Evolutionary conservation across 176 grass and related monocot species (phyloP), one percentile per base, ranked within the genome.

Genomic region (Aegilops longissima): DNA sequence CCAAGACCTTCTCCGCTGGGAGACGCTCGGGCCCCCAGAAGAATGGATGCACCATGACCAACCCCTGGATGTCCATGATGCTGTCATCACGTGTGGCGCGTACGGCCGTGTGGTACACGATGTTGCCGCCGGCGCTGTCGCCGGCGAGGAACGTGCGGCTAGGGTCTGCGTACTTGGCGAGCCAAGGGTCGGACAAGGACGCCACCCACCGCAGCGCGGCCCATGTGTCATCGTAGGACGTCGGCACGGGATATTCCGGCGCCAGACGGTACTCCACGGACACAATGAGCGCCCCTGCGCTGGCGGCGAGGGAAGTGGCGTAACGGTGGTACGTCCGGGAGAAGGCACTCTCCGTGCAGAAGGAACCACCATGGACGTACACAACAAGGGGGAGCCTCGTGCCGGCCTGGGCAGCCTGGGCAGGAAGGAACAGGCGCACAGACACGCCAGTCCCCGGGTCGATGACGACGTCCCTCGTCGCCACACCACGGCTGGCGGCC

Each of bases 281-380:
- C 70, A 83, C 77, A 12, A 21, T 81, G 34, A 87, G 40, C 58
- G 81, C 56, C 21, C 58, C 35, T 39, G 87, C 21, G 36, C 76
- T 49, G 3, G 91, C 63, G 29, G 76, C 81, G 62, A 93, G 71
- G n/a, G 85, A 78, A 20, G 51, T 77, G 58, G 84, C 65, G 81
- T 87, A 81, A 20, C 76, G 78, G 84, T 93, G 88, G 68, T 52
- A 87, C 61, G 54, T 20, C 6, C 36, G 69, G 16, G 20, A 52
- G 68, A 87, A 90, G 52, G 87, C 70, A n/a, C 70, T 72, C 36
- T 72, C 36, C 20, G 70, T 72, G 70, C 36, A 72, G 36, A 72
- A 72, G 54, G 78, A 51, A 6, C 88, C 81, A 20, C 91, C 91
- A 18, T 90, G 91, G 85, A 84, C 73, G 85, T 93, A 89, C 30